Percentiles rank a stretch among this genome's conserved stretches.
Conservation (phyloP, 441 rosid species). For the Arabidopsis lyrata region DNA sequence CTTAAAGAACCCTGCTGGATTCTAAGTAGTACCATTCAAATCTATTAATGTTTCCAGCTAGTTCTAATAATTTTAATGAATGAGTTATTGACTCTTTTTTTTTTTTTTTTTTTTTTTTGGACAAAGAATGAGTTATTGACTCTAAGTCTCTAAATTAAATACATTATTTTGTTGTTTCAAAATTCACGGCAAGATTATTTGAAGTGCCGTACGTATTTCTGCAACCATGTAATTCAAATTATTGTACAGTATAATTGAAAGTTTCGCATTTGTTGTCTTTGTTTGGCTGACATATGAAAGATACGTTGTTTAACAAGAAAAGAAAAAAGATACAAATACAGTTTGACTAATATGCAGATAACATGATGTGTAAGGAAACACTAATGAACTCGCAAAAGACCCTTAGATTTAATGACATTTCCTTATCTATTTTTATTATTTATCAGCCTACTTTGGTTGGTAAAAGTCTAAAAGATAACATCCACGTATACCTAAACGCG, state of each 20-base stretch:
- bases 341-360: background rate
- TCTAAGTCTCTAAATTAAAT: background rate
- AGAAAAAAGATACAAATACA: background rate
- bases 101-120: too few species aligned
- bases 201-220: background rate
- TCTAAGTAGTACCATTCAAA: background rate
- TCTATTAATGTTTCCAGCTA: background rate
- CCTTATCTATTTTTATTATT: background rate
- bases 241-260: background rate
- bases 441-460: background rate
- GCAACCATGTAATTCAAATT: background rate
- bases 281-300: background rate
- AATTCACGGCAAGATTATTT: background rate
- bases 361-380: background rate
- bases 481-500: background rate
- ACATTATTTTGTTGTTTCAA: background rate
- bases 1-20: background rate
- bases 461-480: background rate
- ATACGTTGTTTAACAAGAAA: background rate
- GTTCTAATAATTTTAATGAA: background rate
- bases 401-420: too few species aligned
- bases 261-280: slow-evolving; percentile 20
- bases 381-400: background rate
- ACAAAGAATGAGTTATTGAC: too few species aligned
- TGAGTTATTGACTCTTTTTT: too few species aligned